Evolutionary conservation across 108 stramenopile species (phyloP), one percentile per base, ranked within the genome.

Genomic region (Pseudonitzschia multiseries): DNA sequence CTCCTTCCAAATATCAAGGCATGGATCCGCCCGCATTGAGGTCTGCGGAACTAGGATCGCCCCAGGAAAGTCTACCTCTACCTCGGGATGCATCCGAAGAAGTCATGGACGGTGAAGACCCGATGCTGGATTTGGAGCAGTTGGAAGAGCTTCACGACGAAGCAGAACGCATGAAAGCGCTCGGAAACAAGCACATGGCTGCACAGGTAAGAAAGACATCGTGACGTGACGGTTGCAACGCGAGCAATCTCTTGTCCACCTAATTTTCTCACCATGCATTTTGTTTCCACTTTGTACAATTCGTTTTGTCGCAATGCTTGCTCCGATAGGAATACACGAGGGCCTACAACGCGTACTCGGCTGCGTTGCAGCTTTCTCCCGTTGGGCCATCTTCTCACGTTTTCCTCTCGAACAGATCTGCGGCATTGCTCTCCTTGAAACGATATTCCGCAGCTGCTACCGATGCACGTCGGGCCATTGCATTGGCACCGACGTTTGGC

Each of bases 151-250:
- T 90, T 22, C 89, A 91, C 28, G 75, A 90, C 60, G 93, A 94
- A 75, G 93, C 93, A 2, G 93, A 94, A 69, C 81, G 87, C 22
- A 92, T 91, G 93, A 94, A 94, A 74, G 90, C 87, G 8, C 66
- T 92, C 48, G 94, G 94, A 41, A 95, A 95, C 73, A 89, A 91
- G 32, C 94, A 95, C 81, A 95, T 95, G 94, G 91, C 91, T 41
- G 86, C 89, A 26, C 90, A 93, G 84, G 90, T 91, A 70, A 60
- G 36, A 40, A 29, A 62, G 31, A 40, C 10, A 27, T 3, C 26
- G 24, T 22, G 24, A 26, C 9, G 57, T 27, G 15, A 18, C 13
- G 46, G 4, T 48, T 14, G 9, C 46, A 5, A 48, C 12, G 13
- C 2, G 6, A 36, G 36, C 36, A 36, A 36, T 36, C 36, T 36